Base-by-base conservation (phyloP, 192 early-diverging fungal genomes). In the Gamsiella multidivaricata region DNA sequence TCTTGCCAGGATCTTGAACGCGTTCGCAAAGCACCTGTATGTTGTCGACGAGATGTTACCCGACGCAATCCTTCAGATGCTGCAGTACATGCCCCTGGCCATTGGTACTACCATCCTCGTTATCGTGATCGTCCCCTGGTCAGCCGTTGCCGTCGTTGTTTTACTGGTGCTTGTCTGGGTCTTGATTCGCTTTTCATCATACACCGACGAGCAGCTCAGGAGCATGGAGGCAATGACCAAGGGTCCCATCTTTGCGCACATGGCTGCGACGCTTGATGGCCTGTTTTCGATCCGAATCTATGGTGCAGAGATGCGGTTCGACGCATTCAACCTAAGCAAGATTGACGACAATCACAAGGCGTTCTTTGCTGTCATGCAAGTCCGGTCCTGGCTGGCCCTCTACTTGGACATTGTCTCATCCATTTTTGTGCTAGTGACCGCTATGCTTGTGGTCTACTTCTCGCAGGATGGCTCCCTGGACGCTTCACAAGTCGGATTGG, bases 311-410 rank as follows among this genome's bases (percentile, higher is more conserved):
- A 29, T 69, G 5, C 79, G 91, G 28, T 90, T 93, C 62, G 87
- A 88, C 57, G 64, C 63, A 14, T 61, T 79, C 47, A 90, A 91
- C 82, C 65, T 86, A 5, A 65, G 56, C 8, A 82, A 86, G 54
- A 90, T 93, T 47, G 90, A 93, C 65, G 78, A 82, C 17, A 90
- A 93, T 63, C 88, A 91, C 65, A 89, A 91, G 72, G 85, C 83
- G 17, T 67, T 93, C 34, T 91, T 90, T 61, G 88, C 88, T 0
- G 73, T 93, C 56, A 88, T 91, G 83, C 81, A 89, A 41, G 79
- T 84, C 18, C 83, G 86, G 47, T 65, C 87, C 8, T 83, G 92
- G 74, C 79, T 85, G 52, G 71, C 91, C 18, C 80, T 92, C 17
- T 88, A 87, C 61, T 33, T 93, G 15, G 92, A 93, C 61, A 20